Evolutionary conservation across 345 rosid species (phyloP), one percentile per base, ranked within the genome.

Genomic region (Populus pruinosa): DNA sequence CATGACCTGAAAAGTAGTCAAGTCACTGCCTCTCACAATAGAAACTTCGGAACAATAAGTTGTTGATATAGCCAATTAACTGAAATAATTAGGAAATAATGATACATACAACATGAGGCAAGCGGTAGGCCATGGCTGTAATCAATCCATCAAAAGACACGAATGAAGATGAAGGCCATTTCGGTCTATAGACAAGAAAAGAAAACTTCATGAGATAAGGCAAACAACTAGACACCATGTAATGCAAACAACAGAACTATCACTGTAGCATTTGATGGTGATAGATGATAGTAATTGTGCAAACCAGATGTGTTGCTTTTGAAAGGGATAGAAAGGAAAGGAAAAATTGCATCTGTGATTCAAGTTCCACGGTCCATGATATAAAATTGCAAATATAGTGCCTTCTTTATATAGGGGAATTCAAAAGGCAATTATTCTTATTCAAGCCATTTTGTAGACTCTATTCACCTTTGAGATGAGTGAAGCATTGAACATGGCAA

Each of bases 121-220:
- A 84, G 76, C 99, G 97, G 78, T 93, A 96, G 67, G 99, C 97
- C 98, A 96, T 92, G 64, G 99, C 97, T 23, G 99, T 93, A 81
- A 96, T 88, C 87, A 96, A 79, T 76, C 98, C 98, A 80, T 96
- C 99, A 65, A 93, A 89, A 29, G 98, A 90, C 80, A 91, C 93
- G 79, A 96, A 96, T 79, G 98, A 93, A 64, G 97, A 90, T 80
- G 98, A 92, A 50, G 99, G 99, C 99, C 99, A 96, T 79, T 96
- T 96, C 31, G 99, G 99, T 87, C 99, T 93, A 61, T 63, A 85
- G 70, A 88, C 73, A 89, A 85, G 73, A 31, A 75, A 76, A 81
- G 78, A 74, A 70, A 31, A n/a, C 31, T 44, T 56, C 10, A 68
- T 70, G 67, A 71, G 76, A 53, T 14, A 64, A 71, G 35, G 38